A percentile compares a stretch with the other conserved stretches of the same genome.
Evolutionary conservation across 805 yeast genomes (phyloP).

Genomic region (Debaryomyces prosopidis): DNA sequence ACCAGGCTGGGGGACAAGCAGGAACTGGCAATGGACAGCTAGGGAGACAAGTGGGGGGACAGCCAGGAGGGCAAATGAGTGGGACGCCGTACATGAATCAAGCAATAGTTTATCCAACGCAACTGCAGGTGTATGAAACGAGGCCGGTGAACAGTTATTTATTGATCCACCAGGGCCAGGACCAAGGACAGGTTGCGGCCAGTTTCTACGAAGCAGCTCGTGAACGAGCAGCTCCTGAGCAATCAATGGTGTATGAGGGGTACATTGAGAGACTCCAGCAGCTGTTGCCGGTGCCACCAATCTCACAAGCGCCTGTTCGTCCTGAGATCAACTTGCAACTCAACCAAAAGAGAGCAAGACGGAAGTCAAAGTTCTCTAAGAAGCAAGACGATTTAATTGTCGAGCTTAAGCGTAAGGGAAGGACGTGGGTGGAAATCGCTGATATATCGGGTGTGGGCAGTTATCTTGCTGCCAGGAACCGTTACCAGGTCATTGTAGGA

Average conservation of each 20-base stretch:
- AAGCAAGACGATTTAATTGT: constrained; percentile 70
- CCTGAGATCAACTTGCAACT: constrained; percentile 43
- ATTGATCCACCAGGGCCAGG: constrained; percentile 16
- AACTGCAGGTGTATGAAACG: constrained; percentile 11
- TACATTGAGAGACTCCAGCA: constrained; percentile 28
- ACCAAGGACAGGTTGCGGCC: constrained; percentile 7
- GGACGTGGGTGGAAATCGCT: constrained; percentile 74
- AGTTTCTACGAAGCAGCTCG: constrained; percentile 4
- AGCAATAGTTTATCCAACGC: constrained; percentile 10
- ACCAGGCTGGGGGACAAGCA: constrained; percentile 4
- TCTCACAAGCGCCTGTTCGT: constrained; percentile 40
- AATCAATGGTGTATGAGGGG: constrained; percentile 12
- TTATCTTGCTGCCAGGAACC: constrained; percentile 70
- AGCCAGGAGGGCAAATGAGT: too few species aligned
- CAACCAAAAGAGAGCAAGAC: constrained; percentile 50
- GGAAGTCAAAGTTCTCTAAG: constrained; percentile 68
- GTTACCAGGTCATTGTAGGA: constrained; percentile 79
- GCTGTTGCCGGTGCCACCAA: constrained; percentile 50
- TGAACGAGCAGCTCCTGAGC: constrained; percentile 1
- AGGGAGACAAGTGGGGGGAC: too few species aligned
- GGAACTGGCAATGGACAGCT: too few species aligned
- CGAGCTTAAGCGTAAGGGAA: constrained; percentile 59
- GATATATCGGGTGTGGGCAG: constrained; percentile 62
- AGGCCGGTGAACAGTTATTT: constrained; percentile 23
- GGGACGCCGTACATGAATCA: constrained; percentile 1